Percentiles rank a stretch among this genome's conserved stretches.
Evolutionary conservation across 2,329 filamentous ascomycete species (phyloP).

Genomic region (Colletotrichum orbiculare): DNA sequence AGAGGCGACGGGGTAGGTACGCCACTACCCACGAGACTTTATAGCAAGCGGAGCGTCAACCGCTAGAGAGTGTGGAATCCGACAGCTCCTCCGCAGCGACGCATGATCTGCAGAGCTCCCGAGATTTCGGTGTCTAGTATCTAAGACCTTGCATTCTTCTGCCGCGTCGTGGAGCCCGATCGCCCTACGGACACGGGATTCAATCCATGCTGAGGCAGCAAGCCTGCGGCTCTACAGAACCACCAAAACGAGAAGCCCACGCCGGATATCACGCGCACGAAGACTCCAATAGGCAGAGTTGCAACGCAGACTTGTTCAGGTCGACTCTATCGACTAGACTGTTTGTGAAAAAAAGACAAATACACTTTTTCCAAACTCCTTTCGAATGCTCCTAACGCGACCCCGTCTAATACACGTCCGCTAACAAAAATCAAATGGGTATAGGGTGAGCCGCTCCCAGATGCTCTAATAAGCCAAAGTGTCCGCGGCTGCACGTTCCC

Average conservation of each 20-base stretch:
- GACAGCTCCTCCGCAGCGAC: not conserved
- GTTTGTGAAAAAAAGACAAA: not conserved
- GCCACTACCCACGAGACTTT: no score
- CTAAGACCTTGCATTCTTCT: not conserved
- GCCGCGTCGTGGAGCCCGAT: not conserved
- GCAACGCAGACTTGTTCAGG: not conserved
- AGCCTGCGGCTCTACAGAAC: not conserved
- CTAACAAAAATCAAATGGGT: constrained; percentile 33
- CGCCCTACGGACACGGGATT: not conserved
- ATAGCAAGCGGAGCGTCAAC: no score
- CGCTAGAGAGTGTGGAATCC: not conserved
- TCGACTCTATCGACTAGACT: not conserved
- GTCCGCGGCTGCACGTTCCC: constrained; percentile 3
- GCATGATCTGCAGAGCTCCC: not conserved
- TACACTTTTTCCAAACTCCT: constrained; percentile 9
- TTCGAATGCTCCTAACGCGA: constrained; percentile 18
- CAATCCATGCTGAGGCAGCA: not conserved
- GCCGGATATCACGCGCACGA: not conserved
- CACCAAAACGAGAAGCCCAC: not conserved
- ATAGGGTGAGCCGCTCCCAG: constrained; percentile 22
- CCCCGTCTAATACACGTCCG: not conserved
- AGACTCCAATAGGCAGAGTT: not conserved
- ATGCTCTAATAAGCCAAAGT: constrained; percentile 25
- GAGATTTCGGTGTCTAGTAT: not conserved
- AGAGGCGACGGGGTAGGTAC: no score